Evolutionary conservation across 257 asterid genomes (phyloP).

Genomic region (Solanum paucissectum): DNA sequence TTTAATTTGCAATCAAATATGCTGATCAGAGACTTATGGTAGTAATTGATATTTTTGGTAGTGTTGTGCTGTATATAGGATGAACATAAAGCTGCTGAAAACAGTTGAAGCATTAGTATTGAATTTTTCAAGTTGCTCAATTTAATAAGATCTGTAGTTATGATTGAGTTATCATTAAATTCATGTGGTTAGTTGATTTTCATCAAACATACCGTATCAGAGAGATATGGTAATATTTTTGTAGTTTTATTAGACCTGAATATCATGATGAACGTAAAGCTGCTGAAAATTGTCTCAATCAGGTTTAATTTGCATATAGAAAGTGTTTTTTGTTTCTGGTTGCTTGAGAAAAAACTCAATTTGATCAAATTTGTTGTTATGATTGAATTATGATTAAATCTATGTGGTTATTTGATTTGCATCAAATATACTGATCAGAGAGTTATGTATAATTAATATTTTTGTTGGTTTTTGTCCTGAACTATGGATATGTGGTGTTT

Average conservation of each 20-base stretch:
- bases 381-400: not conserved
- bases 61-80: not conserved
- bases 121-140: not conserved
- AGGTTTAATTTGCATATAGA: not conserved
- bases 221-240: not conserved
- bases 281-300: not conserved
- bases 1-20: not conserved
- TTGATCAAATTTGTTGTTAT: not conserved
- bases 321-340: not conserved
- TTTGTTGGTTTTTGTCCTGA: conserved; percentile 14
- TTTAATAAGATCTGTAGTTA: not conserved
- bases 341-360: not conserved
- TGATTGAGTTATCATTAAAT: not conserved
- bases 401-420: not conserved
- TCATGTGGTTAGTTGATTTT: not conserved
- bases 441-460: not conserved
- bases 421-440: not conserved
- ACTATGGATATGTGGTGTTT: not conserved
- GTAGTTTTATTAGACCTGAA: not conserved
- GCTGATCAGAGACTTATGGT: not conserved
- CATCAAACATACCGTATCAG: not conserved
- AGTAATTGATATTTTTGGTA: not conserved
- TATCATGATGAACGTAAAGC: not conserved
- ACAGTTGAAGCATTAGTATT: conserved; percentile 13
- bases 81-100: conserved; percentile 79